Conservation (phyloP, 331 rosid species). For the Prunus yedoensis region DNA sequence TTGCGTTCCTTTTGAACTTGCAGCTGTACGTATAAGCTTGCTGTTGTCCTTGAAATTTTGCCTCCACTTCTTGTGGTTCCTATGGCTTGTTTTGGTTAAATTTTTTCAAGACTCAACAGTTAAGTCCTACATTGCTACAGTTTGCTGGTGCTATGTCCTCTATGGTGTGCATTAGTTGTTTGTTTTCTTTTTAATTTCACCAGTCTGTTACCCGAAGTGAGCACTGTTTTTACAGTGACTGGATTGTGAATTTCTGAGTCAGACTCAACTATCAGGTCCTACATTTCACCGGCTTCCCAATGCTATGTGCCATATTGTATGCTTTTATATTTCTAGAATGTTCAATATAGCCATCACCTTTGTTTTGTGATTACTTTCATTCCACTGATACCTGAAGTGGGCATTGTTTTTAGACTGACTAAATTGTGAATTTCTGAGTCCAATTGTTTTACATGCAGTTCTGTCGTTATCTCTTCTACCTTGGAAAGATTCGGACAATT, state of each 20-base stretch:
- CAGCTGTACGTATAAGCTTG: not conserved
- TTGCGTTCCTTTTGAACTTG: not conserved
- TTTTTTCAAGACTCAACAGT: not conserved
- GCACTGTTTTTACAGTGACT: not conserved
- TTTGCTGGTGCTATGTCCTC: not conserved
- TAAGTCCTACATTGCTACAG: not conserved
- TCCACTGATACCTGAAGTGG: not conserved
- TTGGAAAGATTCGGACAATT: slow-evolving; percentile 18
- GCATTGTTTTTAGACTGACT: not conserved
- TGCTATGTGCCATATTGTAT: not conserved
- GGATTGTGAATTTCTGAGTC: not conserved
- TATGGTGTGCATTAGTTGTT: not conserved
- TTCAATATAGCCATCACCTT: not conserved
- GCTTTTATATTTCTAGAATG: too few relatives aligned
- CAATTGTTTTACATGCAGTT: not conserved
- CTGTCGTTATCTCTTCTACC: slow-evolving; percentile 10
- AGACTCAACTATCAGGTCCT: not conserved
- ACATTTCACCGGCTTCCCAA: not conserved
- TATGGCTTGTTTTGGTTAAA: not conserved
- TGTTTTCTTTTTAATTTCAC: not conserved
- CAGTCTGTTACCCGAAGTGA: not conserved
- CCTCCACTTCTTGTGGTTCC: not conserved
- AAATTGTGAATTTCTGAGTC: not conserved
- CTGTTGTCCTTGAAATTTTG: not conserved
- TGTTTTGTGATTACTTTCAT: not conserved